Conservation (phyloP, 1,284 basidiomycete genomes). For the Cystobasidium sp. region DNA sequence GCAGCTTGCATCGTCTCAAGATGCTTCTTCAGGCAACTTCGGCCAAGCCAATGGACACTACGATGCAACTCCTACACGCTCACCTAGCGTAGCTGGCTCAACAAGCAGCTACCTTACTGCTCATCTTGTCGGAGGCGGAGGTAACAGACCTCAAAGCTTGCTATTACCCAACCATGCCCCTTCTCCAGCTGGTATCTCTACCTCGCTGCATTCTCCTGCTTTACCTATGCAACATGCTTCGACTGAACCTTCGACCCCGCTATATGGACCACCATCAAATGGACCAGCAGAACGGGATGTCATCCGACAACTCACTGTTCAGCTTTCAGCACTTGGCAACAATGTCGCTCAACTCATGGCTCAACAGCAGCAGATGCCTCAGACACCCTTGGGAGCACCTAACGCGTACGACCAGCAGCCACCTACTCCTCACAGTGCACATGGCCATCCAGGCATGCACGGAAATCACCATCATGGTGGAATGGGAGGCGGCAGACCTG, state of each 20-base stretch:
- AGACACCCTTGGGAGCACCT: conserved; percentile 18
- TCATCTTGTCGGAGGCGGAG: neutral
- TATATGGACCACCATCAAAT: conserved; percentile 11
- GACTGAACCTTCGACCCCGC: conserved; percentile 25
- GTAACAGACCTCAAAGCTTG: conserved; percentile 40
- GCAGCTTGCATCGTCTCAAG: conserved; percentile 4
- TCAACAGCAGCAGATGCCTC: conserved; percentile 24
- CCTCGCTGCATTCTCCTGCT: conserved; percentile 25
- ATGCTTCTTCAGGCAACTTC: neutral
- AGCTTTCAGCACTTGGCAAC: conserved; percentile 42
- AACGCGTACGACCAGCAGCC: conserved; percentile 10
- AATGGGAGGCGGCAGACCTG: conserved; percentile 3
- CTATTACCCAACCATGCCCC: conserved; percentile 32
- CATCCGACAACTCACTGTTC: conserved; percentile 44
- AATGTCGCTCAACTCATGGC: conserved; percentile 44
- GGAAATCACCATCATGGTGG: conserved; percentile 28
- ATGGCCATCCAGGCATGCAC: conserved; percentile 24
- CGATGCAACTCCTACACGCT: conserved; percentile 42
- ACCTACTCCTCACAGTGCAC: conserved; percentile 10
- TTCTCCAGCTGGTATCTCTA: conserved; percentile 16
- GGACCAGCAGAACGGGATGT: conserved; percentile 30
- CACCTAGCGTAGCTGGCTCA: conserved; percentile 37
- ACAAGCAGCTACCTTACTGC: conserved; percentile 32
- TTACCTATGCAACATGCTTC: conserved; percentile 30
- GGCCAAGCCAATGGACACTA: conserved; percentile 31